phyloP scores from a whole-genome alignment of 768 basidiomycete species.

The Russula dissimulans region DNA sequence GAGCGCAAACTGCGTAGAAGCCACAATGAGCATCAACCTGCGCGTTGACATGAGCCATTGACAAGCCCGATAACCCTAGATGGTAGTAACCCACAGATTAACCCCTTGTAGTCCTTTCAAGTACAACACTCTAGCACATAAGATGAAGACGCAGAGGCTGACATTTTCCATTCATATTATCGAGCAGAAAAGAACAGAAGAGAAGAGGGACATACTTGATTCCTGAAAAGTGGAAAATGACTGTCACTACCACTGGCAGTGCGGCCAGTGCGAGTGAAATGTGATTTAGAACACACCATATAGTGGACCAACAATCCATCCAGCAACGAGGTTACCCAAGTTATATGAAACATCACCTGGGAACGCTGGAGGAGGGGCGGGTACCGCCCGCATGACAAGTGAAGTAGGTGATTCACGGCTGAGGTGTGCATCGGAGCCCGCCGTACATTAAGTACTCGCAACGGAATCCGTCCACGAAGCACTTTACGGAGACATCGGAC shows the following conservation, averaged over 20 bases:
- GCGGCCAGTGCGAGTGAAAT: too few species aligned
- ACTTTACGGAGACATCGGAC: not conserved
- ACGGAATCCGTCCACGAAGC: not conserved
- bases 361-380: not conserved
- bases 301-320: slow-evolving; percentile 6
- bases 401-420: not conserved
- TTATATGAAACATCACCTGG: not conserved
- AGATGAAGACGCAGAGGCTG: slow-evolving; percentile 5
- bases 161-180: not conserved
- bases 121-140: not conserved
- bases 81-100: not conserved
- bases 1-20: slow-evolving; percentile 1
- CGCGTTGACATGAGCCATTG: not conserved
- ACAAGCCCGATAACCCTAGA: not conserved
- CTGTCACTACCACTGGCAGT: too few species aligned
- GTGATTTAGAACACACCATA: not conserved
- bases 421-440: not conserved
- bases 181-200: not conserved
- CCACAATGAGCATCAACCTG: slow-evolving; percentile 5
- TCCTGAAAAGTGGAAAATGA: not conserved
- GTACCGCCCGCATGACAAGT: not conserved
- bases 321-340: not conserved
- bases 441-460: not conserved
- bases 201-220: not conserved
- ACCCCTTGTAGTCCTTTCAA: not conserved